Evolutionary conservation across 371 early-diverging fungal genomes (phyloP), one percentile per base, ranked within the genome.

Genomic region (Apophysomyces variabilis): DNA sequence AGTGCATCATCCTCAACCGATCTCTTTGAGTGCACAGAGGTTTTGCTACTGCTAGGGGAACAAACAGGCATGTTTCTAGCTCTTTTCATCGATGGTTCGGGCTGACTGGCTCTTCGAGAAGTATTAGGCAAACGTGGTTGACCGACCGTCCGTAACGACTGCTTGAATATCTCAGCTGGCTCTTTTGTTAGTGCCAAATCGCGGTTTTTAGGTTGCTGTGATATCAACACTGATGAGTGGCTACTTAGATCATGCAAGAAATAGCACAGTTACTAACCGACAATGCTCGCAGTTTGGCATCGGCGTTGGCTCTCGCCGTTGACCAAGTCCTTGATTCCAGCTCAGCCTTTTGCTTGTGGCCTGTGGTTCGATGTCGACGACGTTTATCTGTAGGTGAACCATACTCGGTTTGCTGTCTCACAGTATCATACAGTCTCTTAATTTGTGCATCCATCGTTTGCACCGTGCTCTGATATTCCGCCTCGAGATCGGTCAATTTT

Each of bases 381-480:
- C 65, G 64, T 12, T 69, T 62, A 11, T 36, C 50, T 11, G 43
- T 46, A 18, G 70, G 70, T 36, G 70, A 62, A 7, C 70, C 70
- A 41, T 70, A 70, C 43, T 72, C 68, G 3, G 62, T 72, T 38
- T 60, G 6, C 62, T 67, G 66, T 38, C 71, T 64, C 1, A 79
- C 71, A 2, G 76, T 66, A 32, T 77, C 77, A 59, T 76, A 79
- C 5, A 77, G 58, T 21, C 72, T 60, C 26, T 72, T 66, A 16
- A 78, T 77, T 57, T 82, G 83, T 18, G 64, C 65, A 59, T 82
- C 76, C 74, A 77, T 79, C 1, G 68, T 63, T 62, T 77, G 70
- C 0, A 78, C 64, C 3, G 75, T 76, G 14, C 64, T 71, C 50
- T 72, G 78, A 62, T 79, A 75, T 37, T 82, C 78, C 3, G 57